Evolutionary conservation across 331 rosid species (phyloP).

Genomic region (Stylosanthes scabra): DNA sequence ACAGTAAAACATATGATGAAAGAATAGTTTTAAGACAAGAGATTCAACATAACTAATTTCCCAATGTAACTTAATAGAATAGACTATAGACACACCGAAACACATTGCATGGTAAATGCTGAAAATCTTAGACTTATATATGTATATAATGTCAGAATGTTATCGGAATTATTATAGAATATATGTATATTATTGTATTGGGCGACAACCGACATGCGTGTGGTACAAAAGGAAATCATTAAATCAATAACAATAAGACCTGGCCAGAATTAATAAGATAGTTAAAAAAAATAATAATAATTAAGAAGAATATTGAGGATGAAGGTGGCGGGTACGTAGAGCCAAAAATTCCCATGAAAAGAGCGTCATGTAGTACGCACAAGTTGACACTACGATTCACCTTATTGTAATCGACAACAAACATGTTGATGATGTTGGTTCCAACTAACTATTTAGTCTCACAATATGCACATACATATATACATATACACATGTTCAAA

Average conservation of each 20-base stretch:
- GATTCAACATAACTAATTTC: background rate
- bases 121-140: background rate
- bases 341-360: background rate
- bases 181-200: too few relatives aligned
- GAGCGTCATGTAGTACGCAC: background rate
- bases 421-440: constrained; percentile 30
- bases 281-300: background rate
- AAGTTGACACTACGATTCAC: constrained; percentile 12
- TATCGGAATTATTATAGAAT: background rate
- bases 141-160: background rate
- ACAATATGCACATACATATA: too few relatives aligned
- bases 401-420: constrained; percentile 30
- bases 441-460: background rate
- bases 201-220: constrained; percentile 2
- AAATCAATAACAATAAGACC: background rate
- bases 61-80: background rate
- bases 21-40: background rate
- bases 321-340: background rate
- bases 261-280: background rate
- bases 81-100: background rate
- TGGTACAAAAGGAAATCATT: background rate
- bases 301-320: background rate
- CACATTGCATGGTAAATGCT: background rate
- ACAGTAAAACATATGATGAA: background rate
- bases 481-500: too few relatives aligned